Base-by-base conservation (phyloP, 1,284 basidiomycete genomes). In the Ustilago xerochloae region DNA sequence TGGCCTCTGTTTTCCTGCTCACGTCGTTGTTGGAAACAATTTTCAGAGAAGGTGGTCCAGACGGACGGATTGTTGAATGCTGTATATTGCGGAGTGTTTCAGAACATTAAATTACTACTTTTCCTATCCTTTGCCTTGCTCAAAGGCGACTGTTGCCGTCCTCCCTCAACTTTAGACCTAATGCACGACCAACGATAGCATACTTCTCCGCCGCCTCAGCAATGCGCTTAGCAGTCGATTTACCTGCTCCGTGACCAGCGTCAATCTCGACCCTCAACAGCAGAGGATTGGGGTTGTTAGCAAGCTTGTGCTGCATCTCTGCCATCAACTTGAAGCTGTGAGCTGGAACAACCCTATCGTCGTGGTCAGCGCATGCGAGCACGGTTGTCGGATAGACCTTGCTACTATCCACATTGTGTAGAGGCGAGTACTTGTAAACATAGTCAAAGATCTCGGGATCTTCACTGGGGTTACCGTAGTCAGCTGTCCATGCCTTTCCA, bases 401-500 rank as follows among this genome's bases (percentile, higher is more conserved):
- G 52, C 51, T 57, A 2, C 36, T 41, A 20, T 77, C 58, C 10
- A 82, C 79, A 20, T 82, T 83, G 73, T 84, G 81, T 55, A 84
- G 65, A 18, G 80, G 81, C 49, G 80, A 82, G 61, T 81, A 82
- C 20, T 53, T 63, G 55, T 70, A 71, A 41, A 77, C 70, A 57
- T 83, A 81, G 63, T 84, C 82, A 46, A 84, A 79, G 47, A 77
- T 70, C 39, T 63, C 63, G 0, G 77, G 71, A 45, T 81, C 80
- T 28, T 80, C 79, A 24, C 91, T 88, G 5, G 92, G 91, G 80
- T 92, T 87, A n/a, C 92, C 92, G 76, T 91, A 93, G 84, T 93
- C 93, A 20, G 90, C 88, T 2, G 87, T 89, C 93, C 93, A 94
- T 1, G 91, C 90, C 62, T 88, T 88, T 43, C 92, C 91, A 88